These are phyloP conservation scores for Annona squamosa DNA, from an alignment of 164 flowering plant species.

Conservation along the genomic window DNA sequence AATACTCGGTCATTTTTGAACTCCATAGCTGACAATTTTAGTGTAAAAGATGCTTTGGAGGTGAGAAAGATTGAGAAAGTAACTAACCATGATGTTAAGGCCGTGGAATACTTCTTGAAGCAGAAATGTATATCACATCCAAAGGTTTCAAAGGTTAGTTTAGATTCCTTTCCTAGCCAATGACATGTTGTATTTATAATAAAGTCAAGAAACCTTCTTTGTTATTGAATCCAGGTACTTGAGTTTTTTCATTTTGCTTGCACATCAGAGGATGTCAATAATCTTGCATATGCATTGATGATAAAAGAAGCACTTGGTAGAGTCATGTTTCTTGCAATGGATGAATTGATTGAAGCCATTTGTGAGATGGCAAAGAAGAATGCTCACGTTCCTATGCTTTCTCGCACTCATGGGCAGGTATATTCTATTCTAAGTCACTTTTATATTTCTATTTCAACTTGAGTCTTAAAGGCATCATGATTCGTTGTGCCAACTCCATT, in stretches of 20 bases:
- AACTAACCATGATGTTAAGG: slow-evolving; percentile 97
- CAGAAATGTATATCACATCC: slow-evolving; percentile 65
- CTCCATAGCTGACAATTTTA: slow-evolving; percentile 50
- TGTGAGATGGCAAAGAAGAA: slow-evolving; percentile 54
- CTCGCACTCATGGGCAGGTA: slow-evolving; percentile 99
- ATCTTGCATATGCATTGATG: slow-evolving; percentile 88
- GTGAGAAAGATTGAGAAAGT: slow-evolving; percentile 77
- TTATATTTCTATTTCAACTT: neutral
- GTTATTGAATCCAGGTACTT: slow-evolving; percentile 49
- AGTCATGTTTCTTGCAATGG: slow-evolving; percentile 67
- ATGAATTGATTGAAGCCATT: slow-evolving; percentile 51
- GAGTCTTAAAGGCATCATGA: neutral
- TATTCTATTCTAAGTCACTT: neutral
- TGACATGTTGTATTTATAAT: no score
- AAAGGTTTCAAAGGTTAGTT: slow-evolving; percentile 69
- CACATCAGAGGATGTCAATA: slow-evolving; percentile 95
- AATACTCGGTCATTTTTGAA: slow-evolving; percentile 57
- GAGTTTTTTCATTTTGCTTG: slow-evolving; percentile 97
- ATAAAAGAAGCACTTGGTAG: slow-evolving; percentile 57
- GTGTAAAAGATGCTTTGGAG: slow-evolving; percentile 64
- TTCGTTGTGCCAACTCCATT: neutral
- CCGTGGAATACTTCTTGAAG: slow-evolving; percentile 93
- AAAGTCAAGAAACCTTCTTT: no score
- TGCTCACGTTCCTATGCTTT: slow-evolving; percentile 81
- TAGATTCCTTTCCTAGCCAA: no score